Base-by-base conservation (phyloP, 352 stramenopile species). In the Phytophthora meadii region DNA sequence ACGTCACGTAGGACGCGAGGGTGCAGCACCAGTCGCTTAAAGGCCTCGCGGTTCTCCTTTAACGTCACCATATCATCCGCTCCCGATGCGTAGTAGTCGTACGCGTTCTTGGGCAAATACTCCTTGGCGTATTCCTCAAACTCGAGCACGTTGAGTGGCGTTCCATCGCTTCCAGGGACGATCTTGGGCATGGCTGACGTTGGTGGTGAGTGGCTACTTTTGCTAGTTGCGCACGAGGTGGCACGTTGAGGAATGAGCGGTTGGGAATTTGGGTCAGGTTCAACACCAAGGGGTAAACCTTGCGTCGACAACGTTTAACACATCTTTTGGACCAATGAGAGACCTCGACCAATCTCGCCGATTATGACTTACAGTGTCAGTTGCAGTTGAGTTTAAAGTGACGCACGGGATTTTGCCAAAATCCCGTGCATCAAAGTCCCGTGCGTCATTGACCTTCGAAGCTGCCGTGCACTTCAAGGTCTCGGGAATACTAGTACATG, bases 1-100 rank as follows among this genome's bases (percentile, higher is more conserved):
- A 98, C 92, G 54, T 98, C 92, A 55, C 93, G 90, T 22, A 98
- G 82, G 54, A 99, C 87, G 39, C 97, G 95, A 49, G 94, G 97
- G 54, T 97, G 93, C 77, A 99, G 95, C 80, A 97, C 93, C 24
- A 98, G 68, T 27, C 96, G 84, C 44, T 90, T 88, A 72, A 98
- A 99, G 1, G 96, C 95, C 70, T 89, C 74, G 58, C 88, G 89
- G 76, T 92, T 93, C 61, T 92, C 82, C 22, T 74, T 61, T 19
- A 94, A 65, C 61, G 83, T 79, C 36, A 90, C 70, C 88, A 98
- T 97, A 57, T 98, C 95, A 68, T 99, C 94, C 10, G 91, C 92
- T 53, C 95, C 96, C 6, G 89, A 97, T 52, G 82, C 84, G 68
- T 98, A 98, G 77, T 98, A 98, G 69, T 97, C 90, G 70, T 79